A percentile compares a stretch with the other conserved stretches of the same genome.
These are phyloP conservation scores for Babesia gibsoni DNA, from an alignment of 169 alveolate genomes.

Conservation along the genomic window DNA sequence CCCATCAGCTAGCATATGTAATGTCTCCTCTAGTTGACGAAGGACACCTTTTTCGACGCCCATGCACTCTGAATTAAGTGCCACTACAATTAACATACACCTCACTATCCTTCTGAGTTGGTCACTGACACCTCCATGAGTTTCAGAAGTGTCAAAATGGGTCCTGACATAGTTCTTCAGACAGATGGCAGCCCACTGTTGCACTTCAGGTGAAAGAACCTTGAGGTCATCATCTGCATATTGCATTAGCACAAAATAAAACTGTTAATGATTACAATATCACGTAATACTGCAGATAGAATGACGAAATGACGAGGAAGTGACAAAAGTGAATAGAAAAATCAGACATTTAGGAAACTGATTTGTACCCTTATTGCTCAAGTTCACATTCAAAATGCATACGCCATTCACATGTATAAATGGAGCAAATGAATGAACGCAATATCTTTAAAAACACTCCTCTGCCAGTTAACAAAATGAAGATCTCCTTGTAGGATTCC, in stretches of 20 bases:
- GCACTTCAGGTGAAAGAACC: constrained; percentile 43
- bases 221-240: constrained; percentile 58
- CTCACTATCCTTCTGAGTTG: constrained; percentile 18
- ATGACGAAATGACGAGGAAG: too few relatives aligned
- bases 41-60: constrained; percentile 23
- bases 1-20: constrained; percentile 35
- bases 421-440: too few relatives aligned
- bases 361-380: too few relatives aligned
- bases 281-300: too few relatives aligned
- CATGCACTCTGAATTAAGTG: constrained; percentile 32
- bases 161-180: constrained; percentile 47
- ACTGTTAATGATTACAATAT: background rate
- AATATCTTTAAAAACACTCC: too few relatives aligned
- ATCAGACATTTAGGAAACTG: too few relatives aligned
- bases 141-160: constrained; percentile 46
- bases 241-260: background rate
- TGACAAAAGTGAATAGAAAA: too few relatives aligned
- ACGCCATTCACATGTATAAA: too few relatives aligned
- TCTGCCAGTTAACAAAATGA: too few relatives aligned
- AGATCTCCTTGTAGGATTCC: too few relatives aligned
- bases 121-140: constrained; percentile 59
- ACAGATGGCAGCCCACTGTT: constrained; percentile 60
- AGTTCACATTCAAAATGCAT: too few relatives aligned
- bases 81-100: constrained; percentile 38
- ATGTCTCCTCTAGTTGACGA: constrained; percentile 51